Conservation (phyloP, 768 basidiomycete species). For the Amanita pallidorosea region DNA sequence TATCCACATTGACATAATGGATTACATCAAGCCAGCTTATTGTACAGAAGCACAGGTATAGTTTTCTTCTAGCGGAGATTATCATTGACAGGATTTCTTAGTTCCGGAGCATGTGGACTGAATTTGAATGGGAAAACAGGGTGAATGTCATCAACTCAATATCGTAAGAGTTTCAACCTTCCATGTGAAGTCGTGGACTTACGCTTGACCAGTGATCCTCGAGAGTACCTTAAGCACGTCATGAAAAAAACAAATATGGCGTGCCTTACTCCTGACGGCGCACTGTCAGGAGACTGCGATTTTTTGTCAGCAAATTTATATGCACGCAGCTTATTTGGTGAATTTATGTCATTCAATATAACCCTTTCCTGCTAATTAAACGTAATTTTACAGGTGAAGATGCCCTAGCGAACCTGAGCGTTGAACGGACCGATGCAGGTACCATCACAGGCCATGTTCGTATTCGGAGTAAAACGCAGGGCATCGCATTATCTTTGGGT, state of each 20-base stretch:
- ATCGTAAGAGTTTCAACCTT: conserved; percentile 41
- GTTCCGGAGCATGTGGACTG: conserved; percentile 99
- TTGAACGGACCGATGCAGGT: conserved; percentile 79
- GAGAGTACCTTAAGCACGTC: conserved; percentile 85
- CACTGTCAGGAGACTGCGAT: conserved; percentile 90
- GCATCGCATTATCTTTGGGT: conserved; percentile 90
- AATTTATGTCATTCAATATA: conserved; percentile 16
- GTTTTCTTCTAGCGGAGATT: neutral
- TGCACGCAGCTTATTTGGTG: conserved; percentile 87
- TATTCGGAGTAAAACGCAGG: conserved; percentile 95
- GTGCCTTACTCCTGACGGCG: conserved; percentile 91
- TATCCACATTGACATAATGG: conserved; percentile 98
- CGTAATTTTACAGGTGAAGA: conserved; percentile 64
- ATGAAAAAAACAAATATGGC: conserved; percentile 98
- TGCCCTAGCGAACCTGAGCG: conserved; percentile 87
- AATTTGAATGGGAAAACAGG: conserved; percentile 99
- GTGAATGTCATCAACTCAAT: conserved; percentile 85
- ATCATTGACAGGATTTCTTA: conserved; percentile 16
- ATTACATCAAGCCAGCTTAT: conserved; percentile 93
- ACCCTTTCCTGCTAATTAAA: neutral
- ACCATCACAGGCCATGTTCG: conserved; percentile 87
- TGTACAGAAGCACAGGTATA: conserved; percentile 88
- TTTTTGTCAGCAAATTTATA: conserved; percentile 97
- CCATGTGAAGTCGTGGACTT: too few relatives aligned
- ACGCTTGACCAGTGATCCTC: conserved; percentile 49